These are phyloP conservation scores for Apiotrichum montevideense DNA, from an alignment of 1,284 basidiomycete species.

Conservation along the genomic window DNA sequence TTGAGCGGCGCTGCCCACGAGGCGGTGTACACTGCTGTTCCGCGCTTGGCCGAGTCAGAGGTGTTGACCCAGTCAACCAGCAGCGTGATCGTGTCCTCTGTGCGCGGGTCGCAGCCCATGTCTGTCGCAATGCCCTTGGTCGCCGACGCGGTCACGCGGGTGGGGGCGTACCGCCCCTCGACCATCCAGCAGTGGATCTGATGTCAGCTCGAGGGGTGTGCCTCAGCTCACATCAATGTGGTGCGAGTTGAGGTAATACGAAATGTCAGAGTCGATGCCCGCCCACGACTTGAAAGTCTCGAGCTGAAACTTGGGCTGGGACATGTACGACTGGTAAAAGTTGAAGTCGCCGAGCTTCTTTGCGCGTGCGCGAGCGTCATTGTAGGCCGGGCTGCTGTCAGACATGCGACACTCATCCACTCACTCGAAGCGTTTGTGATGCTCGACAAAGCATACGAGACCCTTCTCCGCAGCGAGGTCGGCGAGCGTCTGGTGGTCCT, in stretches of 20 bases:
- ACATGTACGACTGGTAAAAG: conserved; percentile 68
- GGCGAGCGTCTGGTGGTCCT: conserved; percentile 72
- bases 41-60: conserved; percentile 58
- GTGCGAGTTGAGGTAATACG: conserved; percentile 87
- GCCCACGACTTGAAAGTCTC: conserved; percentile 93
- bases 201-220: conserved; percentile 33
- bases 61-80: conserved; percentile 85
- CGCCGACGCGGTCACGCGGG: conserved; percentile 78
- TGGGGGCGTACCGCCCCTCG: conserved; percentile 63
- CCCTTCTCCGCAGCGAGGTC: conserved; percentile 66
- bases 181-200: conserved; percentile 83
- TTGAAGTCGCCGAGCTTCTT: conserved; percentile 80
- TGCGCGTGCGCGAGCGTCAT: conserved; percentile 71
- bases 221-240: conserved; percentile 60
- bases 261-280: conserved; percentile 82
- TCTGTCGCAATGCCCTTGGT: conserved; percentile 81
- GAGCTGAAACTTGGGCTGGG: conserved; percentile 87
- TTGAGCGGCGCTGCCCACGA: conserved; percentile 57
- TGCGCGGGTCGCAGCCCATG: conserved; percentile 58
- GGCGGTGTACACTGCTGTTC: conserved; percentile 70
- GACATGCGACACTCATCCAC: conserved; percentile 42
- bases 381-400: conserved; percentile 64
- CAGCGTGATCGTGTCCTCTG: conserved; percentile 90
- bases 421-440: conserved; percentile 64
- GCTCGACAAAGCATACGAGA: conserved; percentile 85